A percentile compares a stretch with the other conserved stretches of the same genome.
Evolutionary conservation across 2,329 filamentous ascomycete species (phyloP).

Genomic region (Microsporum audouinii): DNA sequence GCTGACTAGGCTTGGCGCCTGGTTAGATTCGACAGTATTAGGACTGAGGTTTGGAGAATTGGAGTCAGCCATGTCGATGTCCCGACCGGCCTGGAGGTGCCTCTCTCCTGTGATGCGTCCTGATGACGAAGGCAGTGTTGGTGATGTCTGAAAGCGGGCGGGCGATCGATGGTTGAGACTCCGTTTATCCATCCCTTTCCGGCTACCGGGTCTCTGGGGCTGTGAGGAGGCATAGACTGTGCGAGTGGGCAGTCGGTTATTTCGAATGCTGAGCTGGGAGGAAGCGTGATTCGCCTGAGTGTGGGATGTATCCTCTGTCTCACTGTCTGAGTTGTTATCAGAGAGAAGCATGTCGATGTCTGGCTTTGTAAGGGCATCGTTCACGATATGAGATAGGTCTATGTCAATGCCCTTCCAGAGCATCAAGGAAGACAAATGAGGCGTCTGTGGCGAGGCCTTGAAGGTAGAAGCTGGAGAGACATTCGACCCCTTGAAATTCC

Average conservation of each 20-base stretch:
- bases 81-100: slow-evolving; percentile 16
- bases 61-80: slow-evolving; percentile 38
- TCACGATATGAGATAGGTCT: slow-evolving; percentile 48
- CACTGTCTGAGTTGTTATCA: slow-evolving; percentile 30
- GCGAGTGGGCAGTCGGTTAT: slow-evolving; percentile 44
- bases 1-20: slow-evolving; percentile 66
- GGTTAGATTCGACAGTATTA: slow-evolving; percentile 59
- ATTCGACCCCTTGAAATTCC: background rate
- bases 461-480: slow-evolving; percentile 29
- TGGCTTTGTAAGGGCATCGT: slow-evolving; percentile 40
- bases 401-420: slow-evolving; percentile 50
- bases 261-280: slow-evolving; percentile 18
- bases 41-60: slow-evolving; percentile 51
- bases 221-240: slow-evolving; percentile 44
- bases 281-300: slow-evolving; percentile 13
- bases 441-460: slow-evolving; percentile 47
- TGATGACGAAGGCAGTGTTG: slow-evolving; percentile 19
- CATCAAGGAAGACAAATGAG: slow-evolving; percentile 57
- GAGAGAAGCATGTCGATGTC: slow-evolving; percentile 31
- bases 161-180: slow-evolving; percentile 31
- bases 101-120: slow-evolving; percentile 6
- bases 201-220: slow-evolving; percentile 44
- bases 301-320: slow-evolving; percentile 19
- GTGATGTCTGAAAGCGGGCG: slow-evolving; percentile 30
- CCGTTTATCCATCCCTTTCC: slow-evolving; percentile 42